phyloP scores from a whole-genome alignment of 306 rosid species.

The Phaseolus lunatus region DNA sequence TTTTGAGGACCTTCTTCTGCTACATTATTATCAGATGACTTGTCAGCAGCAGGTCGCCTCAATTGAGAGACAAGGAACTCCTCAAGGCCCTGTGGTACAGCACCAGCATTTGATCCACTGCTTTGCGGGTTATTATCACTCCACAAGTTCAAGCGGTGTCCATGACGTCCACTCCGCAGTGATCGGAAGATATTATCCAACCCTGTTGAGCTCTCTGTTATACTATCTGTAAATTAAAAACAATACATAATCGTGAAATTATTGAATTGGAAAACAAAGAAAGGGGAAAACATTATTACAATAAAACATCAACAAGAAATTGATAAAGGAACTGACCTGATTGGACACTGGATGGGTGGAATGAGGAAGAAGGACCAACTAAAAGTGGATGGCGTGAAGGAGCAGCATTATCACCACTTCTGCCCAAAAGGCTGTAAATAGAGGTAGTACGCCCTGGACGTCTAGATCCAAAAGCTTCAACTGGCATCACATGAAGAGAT shows the following conservation, averaged over 20 bases:
- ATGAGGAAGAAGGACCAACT: conserved; percentile 81
- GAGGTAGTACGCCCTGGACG: conserved; percentile 96
- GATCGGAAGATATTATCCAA: conserved; percentile 89
- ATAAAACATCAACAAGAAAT: conserved; percentile 25
- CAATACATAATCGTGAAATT: neutral
- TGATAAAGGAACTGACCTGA: conserved; percentile 54
- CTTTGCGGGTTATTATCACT: conserved; percentile 75
- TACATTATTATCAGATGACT: conserved; percentile 60
- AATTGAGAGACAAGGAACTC: conserved; percentile 88
- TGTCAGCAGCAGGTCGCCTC: conserved; percentile 74
- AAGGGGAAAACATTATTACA: neutral
- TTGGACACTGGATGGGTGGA: conserved; percentile 63
- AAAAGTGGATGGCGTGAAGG: conserved; percentile 91
- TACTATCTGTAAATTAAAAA: conserved; percentile 57
- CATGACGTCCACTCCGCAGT: conserved; percentile 93
- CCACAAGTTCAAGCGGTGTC: conserved; percentile 90
- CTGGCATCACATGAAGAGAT: conserved; percentile 92
- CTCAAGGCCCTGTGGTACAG: conserved; percentile 87
- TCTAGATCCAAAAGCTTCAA: conserved; percentile 96
- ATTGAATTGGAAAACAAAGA: conserved; percentile 8
- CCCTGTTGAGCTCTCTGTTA: conserved; percentile 65
- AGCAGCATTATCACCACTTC: conserved; percentile 79
- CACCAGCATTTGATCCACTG: conserved; percentile 71
- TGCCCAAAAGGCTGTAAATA: conserved; percentile 92
- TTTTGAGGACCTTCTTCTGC: conserved; percentile 54